Evolutionary conservation across 257 asterid genomes (phyloP), one percentile per base, ranked within the genome.

Genomic region (Solanum pimpinellifolium): DNA sequence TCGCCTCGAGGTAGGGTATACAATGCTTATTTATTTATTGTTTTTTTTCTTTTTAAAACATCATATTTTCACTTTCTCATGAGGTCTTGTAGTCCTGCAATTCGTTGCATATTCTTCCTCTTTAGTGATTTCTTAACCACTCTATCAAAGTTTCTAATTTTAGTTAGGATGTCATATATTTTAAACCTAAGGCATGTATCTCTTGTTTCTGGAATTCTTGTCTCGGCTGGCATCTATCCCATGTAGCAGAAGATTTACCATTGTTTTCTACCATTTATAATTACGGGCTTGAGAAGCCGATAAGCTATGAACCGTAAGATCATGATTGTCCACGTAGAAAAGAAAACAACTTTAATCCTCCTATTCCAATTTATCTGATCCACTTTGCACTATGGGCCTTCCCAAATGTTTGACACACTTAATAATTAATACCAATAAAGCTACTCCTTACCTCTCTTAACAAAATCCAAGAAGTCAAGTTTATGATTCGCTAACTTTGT

Each of bases 1-100:
- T 97, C 35, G 99, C 99, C 85, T 92, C 89, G 89, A 94, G 98
- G 99, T 97, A 92, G 90, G 81, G 74, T 87, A 80, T 80, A 66
- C n/a, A 83, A 84, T 87, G 41, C 68, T 20, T 68, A 20, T 52
- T 84, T 56, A 16, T 47, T 27, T 78, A 6, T 39, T 85, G 13
- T 25, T 6, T 23, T 18, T 85, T 9, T 39, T 69, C 4, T 18
- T 60, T 5, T 46, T 35, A 16, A 37, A 31, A 47, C 66, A 16
- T 46, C 25, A 44, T 44, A 44, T 25, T 42, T 42, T 44, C 83
- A 35, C 65, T 46, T 44, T 78, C 37, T 47, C 68, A 47, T 2
- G 41, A 29, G 29, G 68, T 80, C 66, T 46, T 46, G 66, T 46
- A 78, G 12, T 78, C 49, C 33, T 42, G 62, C 83, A 13, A 77